Evolutionary conservation across 2,329 filamentous ascomycete species (phyloP).

Genomic region (Pseudogymnoascus sp.): DNA sequence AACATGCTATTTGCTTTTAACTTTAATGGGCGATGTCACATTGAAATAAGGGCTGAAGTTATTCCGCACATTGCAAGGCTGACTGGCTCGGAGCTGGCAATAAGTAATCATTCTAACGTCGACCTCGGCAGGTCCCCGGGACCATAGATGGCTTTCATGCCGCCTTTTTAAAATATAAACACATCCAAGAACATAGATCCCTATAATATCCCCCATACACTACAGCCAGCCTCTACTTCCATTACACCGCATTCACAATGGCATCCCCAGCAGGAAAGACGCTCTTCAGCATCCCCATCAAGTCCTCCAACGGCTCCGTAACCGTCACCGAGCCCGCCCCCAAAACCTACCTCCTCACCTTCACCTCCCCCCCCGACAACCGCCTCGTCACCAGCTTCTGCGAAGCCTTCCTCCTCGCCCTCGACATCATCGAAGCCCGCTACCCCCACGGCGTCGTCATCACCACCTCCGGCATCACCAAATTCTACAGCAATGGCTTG

Average conservation of each 20-base stretch:
- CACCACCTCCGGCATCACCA: conserved; percentile 67
- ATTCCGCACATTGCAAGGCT: not conserved
- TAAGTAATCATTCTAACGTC: not conserved
- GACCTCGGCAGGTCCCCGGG: not conserved
- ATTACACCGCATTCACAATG: conserved; percentile 17
- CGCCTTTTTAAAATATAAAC: not conserved
- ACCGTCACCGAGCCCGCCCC: conserved; percentile 55
- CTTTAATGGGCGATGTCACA: not conserved
- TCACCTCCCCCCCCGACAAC: conserved; percentile 68
- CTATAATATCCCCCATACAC: not conserved
- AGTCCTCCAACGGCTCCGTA: conserved; percentile 49
- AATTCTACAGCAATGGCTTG: conserved; percentile 82
- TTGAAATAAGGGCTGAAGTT: not conserved
- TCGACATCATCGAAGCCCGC: conserved; percentile 64
- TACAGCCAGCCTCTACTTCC: not conserved
- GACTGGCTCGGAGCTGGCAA: not conserved
- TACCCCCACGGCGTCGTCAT: conserved; percentile 67
- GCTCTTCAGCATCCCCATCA: conserved; percentile 57
- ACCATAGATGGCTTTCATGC: not conserved
- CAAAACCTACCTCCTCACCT: conserved; percentile 65
- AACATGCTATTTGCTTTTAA: not conserved
- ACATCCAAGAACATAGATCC: not conserved
- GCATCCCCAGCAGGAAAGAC: conserved; percentile 23
- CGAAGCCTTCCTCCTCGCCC: conserved; percentile 59
- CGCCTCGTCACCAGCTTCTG: conserved; percentile 65